A percentile compares a stretch with the other conserved stretches of the same genome.
These are phyloP conservation scores for Pontederia crassipes DNA, from an alignment of 176 grass and related monocot species.

Conservation along the genomic window DNA sequence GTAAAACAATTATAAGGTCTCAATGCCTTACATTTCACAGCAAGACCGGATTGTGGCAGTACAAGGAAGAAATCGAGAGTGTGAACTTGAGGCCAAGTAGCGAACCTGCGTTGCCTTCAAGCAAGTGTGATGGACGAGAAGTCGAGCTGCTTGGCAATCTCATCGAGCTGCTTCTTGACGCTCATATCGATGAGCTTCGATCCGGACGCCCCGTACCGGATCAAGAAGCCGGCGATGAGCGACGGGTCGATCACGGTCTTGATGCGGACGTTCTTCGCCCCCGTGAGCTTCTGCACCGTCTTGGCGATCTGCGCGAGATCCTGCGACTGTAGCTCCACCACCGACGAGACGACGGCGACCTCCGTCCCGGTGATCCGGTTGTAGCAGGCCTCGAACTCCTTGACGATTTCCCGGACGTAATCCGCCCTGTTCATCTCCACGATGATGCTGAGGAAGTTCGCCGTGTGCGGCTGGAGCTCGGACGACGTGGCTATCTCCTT, in stretches of 20 bases:
- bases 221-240: constrained; percentile 70
- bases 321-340: constrained; percentile 74
- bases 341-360: constrained; percentile 59
- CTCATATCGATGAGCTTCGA: constrained; percentile 82
- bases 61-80: too few species aligned
- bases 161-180: constrained; percentile 65
- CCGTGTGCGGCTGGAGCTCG: constrained; percentile 43
- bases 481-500: constrained; percentile 51
- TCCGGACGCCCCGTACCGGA: constrained; percentile 49
- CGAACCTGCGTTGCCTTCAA: too few species aligned
- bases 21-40: too few species aligned
- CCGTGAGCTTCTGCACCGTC: constrained; percentile 54
- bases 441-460: constrained; percentile 68
- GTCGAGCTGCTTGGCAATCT: constrained; percentile 52
- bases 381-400: constrained; percentile 65
- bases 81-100: too few species aligned
- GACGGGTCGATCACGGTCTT: constrained; percentile 65
- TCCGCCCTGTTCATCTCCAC: constrained; percentile 39
- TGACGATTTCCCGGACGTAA: constrained; percentile 48
- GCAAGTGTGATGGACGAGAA: constrained; percentile 34
- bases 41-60: too few species aligned
- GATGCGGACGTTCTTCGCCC: constrained; percentile 63
- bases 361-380: constrained; percentile 63
- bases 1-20: too few species aligned
- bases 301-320: constrained; percentile 83